phyloP scores from a whole-genome alignment of 176 grass and related monocot genomes.

The Microstegium vimineum region DNA sequence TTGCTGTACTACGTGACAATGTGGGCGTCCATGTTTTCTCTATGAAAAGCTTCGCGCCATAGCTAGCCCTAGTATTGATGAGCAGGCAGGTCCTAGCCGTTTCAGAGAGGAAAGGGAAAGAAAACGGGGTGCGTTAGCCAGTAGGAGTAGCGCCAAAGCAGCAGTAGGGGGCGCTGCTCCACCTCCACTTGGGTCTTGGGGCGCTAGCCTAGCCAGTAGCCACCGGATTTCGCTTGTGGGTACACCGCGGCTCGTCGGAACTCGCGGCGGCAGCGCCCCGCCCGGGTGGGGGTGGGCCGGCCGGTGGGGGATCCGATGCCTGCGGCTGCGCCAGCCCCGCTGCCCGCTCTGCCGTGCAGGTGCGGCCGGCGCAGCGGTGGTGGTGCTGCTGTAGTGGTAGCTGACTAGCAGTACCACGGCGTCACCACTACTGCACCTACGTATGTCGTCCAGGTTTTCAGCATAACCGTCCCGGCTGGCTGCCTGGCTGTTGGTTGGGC shows the following conservation, averaged over 20 bases:
- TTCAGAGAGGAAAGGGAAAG: neutral
- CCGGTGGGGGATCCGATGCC: neutral
- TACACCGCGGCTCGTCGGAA: neutral
- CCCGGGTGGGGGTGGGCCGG: neutral
- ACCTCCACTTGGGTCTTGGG: neutral
- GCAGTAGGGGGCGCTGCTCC: neutral
- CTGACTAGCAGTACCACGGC: neutral
- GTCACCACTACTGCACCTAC: neutral
- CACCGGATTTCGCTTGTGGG: neutral
- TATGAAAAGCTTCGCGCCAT: neutral
- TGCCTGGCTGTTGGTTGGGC: no score
- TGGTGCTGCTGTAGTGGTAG: neutral
- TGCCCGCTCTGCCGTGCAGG: neutral
- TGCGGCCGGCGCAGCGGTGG: neutral
- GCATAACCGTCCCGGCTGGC: neutral
- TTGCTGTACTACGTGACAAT: slow-evolving; percentile 7
- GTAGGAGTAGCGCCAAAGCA: no score
- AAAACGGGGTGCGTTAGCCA: neutral
- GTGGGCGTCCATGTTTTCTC: neutral
- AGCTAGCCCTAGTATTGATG: neutral
- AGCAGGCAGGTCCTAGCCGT: neutral
- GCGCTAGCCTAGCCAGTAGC: neutral
- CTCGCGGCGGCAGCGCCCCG: neutral
- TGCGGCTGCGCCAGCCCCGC: neutral
- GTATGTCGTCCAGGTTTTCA: neutral